A percentile compares a stretch with the other conserved stretches of the same genome.
Conservation (phyloP, 108 stramenopile genomes). For the Conticribra weissflogii region DNA sequence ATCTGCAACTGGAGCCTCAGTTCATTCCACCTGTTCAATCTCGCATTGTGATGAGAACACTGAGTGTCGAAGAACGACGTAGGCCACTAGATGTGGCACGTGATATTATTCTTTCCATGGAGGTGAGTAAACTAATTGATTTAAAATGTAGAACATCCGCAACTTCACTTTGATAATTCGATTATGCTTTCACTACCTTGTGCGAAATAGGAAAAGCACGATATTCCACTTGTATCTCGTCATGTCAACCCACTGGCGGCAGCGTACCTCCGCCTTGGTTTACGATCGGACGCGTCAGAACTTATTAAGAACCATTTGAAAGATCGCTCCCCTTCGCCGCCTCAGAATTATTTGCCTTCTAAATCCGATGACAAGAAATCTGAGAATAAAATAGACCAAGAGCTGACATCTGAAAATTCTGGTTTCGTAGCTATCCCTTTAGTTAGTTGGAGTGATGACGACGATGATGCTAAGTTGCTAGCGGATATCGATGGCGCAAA, state of each 20-base stretch:
- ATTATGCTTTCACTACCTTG: neutral
- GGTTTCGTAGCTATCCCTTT: conserved; percentile 22
- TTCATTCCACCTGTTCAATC: too few relatives aligned
- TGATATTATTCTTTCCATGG: conserved; percentile 50
- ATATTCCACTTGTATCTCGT: conserved; percentile 53
- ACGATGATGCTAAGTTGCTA: conserved; percentile 4
- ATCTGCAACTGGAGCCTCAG: too few relatives aligned
- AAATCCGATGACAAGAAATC: neutral
- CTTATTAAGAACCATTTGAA: conserved; percentile 59
- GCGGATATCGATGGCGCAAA: conserved; percentile 49
- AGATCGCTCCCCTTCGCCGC: conserved; percentile 56
- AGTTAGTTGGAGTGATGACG: conserved; percentile 22
- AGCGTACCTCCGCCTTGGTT: conserved; percentile 63
- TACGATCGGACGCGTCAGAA: conserved; percentile 44
- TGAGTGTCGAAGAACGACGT: conserved; percentile 53
- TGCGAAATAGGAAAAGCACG: conserved; percentile 35
- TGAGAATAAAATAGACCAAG: conserved; percentile 5
- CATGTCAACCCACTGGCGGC: conserved; percentile 74
- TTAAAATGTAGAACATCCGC: too few relatives aligned
- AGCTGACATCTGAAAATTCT: neutral
- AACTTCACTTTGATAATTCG: neutral
- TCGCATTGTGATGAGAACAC: conserved; percentile 1
- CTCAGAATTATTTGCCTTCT: neutral
- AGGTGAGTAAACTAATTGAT: conserved; percentile 10
- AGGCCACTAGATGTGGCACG: conserved; percentile 62